Evolutionary conservation across 2,329 filamentous ascomycete species (phyloP).

Genomic region (Neofusicoccum ribis): DNA sequence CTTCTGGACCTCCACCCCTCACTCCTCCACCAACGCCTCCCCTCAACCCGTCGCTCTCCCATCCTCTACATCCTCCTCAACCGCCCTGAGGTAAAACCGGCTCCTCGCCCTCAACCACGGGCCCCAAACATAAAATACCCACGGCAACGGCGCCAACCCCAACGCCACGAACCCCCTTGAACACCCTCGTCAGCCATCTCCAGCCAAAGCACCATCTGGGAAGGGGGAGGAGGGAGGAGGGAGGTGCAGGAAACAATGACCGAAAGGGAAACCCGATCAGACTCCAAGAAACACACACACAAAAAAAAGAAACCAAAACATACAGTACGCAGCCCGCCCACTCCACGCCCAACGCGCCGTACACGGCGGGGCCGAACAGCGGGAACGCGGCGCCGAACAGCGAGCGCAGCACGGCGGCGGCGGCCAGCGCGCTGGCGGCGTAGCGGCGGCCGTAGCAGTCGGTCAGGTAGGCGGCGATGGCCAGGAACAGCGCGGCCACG

Average conservation of each 20-base stretch:
- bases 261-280: too few relatives aligned
- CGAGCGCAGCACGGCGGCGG: constrained; percentile 73
- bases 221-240: too few relatives aligned
- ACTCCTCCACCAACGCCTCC: not conserved
- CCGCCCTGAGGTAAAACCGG: too few relatives aligned
- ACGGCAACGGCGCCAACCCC: constrained; percentile 74
- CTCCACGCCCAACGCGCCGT: constrained; percentile 65
- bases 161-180: constrained; percentile 73
- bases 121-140: constrained; percentile 70
- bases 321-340: constrained; percentile 66
- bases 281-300: too few relatives aligned
- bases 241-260: too few relatives aligned
- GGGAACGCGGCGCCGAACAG: constrained; percentile 75
- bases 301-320: too few relatives aligned
- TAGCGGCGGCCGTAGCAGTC: constrained; percentile 68
- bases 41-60: constrained; percentile 48
- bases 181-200: constrained; percentile 17
- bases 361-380: constrained; percentile 72
- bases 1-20: not conserved
- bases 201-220: too few relatives aligned
- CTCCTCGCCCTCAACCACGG: constrained; percentile 58
- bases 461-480: constrained; percentile 77
- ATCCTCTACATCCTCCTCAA: constrained; percentile 47
- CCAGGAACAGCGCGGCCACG: constrained; percentile 79
- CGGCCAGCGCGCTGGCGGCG: constrained; percentile 75